Evolutionary conservation across 2,329 filamentous ascomycete species (phyloP), one percentile per base, ranked within the genome.

Genomic region (Parastagonospora avenae): DNA sequence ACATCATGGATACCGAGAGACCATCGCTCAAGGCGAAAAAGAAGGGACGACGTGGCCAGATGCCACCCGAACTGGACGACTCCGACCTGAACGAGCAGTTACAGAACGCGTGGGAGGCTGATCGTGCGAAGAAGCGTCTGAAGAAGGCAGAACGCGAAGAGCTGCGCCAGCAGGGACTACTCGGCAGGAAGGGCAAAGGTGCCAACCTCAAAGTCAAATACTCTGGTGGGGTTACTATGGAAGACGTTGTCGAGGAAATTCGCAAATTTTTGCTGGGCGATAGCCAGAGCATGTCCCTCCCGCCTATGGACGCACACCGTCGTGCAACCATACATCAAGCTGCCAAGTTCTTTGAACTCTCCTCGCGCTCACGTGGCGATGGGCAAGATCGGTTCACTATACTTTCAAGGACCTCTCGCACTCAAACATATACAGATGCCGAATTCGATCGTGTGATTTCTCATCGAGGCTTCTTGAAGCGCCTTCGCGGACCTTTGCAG

Each of bases 271-370:
- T 97, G 16, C 70, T 85, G 24, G 82, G 85, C 15, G 74, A 80
- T 2, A 81, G 82, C 45, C 79, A 86, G 61, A 92, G 89, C 39
- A 79, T 94, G 5, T 78, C 85, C 4, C 79, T 97, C 19, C 91
- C 93, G 2, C 91, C 93, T 0, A 95, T 97, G 86, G 86, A 90
- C 49, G 90, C 91, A 54, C 76, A 82, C 38, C 83, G 87, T 33
- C 87, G 94, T 42, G 92, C 91, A 70, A 77, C 86, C 5, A 81
- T 97, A 14, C 94, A 99, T 70, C 84, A 91, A 52, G 74, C 96
- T 33, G 91, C 91, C 10, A 84, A 84, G 63, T 82, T 82, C 32
- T 85, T 97, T 68, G 86, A 85, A 12, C 77, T 97, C 52, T 93
- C 88, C 57, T 96, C 92, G 2, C 91, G 92, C 67, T 97, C 92